Evolutionary conservation across 2,329 filamentous ascomycete genomes (phyloP).

Genomic region (Claviceps purpurea): DNA sequence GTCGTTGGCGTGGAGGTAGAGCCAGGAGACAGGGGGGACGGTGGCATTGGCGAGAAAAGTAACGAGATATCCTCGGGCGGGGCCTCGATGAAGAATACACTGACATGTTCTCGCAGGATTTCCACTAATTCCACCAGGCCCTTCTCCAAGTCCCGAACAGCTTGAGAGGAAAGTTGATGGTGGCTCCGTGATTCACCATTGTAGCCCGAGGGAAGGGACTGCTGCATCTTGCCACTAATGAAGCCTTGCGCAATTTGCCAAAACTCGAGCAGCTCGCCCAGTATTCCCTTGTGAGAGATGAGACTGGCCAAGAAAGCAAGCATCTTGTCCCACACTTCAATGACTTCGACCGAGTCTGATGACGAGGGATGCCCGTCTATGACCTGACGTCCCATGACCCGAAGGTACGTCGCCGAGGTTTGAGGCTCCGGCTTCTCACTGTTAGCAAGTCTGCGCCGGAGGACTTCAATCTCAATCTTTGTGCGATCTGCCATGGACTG

Average conservation of each 20-base stretch:
- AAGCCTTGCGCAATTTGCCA: constrained; percentile 90
- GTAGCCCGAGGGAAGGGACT: constrained; percentile 63
- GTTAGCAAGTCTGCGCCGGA: constrained; percentile 67
- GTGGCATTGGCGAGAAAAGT: constrained; percentile 67
- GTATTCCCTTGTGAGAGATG: constrained; percentile 63
- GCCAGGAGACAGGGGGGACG: constrained; percentile 46
- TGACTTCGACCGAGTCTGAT: constrained; percentile 66
- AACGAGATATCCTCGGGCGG: constrained; percentile 85
- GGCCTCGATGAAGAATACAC: constrained; percentile 71
- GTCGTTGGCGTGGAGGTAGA: constrained; percentile 38
- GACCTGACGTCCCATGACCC: constrained; percentile 55
- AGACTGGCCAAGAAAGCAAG: constrained; percentile 59
- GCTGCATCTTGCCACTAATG: constrained; percentile 73
- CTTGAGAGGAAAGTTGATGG: constrained; percentile 62
- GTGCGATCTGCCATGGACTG: constrained; percentile 68
- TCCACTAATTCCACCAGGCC: constrained; percentile 73
- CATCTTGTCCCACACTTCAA: constrained; percentile 90
- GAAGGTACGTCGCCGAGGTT: constrained; percentile 61
- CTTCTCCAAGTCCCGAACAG: constrained; percentile 58
- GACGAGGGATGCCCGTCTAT: constrained; percentile 46
- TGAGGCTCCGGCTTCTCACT: constrained; percentile 58
- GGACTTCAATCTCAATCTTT: constrained; percentile 82
- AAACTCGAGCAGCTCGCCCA: constrained; percentile 85
- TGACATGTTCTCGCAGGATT: constrained; percentile 66
- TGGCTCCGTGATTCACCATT: constrained; percentile 71